A percentile compares a stretch with the other conserved stretches of the same genome.
These are phyloP conservation scores for Exophiala xenobiotica DNA, from an alignment of 2,329 filamentous ascomycete species.

Conservation along the genomic window DNA sequence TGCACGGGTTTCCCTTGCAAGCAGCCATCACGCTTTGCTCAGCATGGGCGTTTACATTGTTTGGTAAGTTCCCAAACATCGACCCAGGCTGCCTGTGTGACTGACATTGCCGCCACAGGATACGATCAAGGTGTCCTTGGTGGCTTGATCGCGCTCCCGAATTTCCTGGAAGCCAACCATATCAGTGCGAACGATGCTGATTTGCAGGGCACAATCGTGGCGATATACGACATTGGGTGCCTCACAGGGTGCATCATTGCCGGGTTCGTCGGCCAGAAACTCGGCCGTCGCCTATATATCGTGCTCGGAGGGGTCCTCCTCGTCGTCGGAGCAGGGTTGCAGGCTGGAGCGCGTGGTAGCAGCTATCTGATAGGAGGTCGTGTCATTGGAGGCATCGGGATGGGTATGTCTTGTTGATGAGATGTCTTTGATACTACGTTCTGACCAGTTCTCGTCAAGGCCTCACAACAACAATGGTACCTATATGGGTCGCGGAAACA, in stretches of 20 bases:
- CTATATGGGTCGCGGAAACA: conserved; percentile 22
- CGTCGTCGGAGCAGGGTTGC: conserved; percentile 42
- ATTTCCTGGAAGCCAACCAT: conserved; percentile 39
- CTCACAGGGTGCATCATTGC: conserved; percentile 40
- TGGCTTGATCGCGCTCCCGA: conserved; percentile 54
- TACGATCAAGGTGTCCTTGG: conserved; percentile 34
- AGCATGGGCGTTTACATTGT: conserved; percentile 23
- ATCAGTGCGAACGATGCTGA: conserved; percentile 38
- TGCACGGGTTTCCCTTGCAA: conserved; percentile 20
- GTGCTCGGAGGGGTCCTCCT: conserved; percentile 58
- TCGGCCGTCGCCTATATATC: conserved; percentile 48
- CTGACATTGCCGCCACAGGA: conserved; percentile 6
- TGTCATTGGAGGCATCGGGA: conserved; percentile 22
- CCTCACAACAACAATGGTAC: conserved; percentile 14
- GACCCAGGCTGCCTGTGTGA: not conserved
- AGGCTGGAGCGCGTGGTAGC: conserved; percentile 28
- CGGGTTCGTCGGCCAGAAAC: conserved; percentile 37
- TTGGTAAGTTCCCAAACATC: conserved; percentile 5
- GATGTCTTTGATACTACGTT: too few relatives aligned
- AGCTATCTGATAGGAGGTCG: conserved; percentile 30
- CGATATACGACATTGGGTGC: conserved; percentile 50
- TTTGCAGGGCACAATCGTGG: conserved; percentile 51
- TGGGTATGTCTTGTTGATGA: conserved; percentile 5
- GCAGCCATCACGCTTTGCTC: conserved; percentile 20
- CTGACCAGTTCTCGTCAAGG: not conserved